Evolutionary conservation across 768 basidiomycete genomes (phyloP).

Genomic region (Pholiota conissans): DNA sequence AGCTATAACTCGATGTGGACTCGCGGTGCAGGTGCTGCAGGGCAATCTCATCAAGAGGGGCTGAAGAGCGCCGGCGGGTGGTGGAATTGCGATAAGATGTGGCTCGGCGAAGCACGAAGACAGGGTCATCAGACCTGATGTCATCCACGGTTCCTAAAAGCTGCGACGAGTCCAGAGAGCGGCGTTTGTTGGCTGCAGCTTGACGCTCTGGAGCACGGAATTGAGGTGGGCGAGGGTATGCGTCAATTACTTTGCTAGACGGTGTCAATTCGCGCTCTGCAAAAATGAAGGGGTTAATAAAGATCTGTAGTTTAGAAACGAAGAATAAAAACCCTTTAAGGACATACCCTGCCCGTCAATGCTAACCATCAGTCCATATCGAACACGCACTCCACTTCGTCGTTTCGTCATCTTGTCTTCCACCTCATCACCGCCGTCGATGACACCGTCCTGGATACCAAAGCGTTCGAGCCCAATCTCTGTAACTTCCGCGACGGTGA

Average conservation of each 20-base stretch:
- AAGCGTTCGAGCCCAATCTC: slow-evolving; percentile 91
- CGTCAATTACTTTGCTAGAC: slow-evolving; percentile 83
- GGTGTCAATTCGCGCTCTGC: slow-evolving; percentile 79
- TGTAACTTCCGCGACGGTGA: slow-evolving; percentile 95
- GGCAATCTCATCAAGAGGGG: slow-evolving; percentile 83
- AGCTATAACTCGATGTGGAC: slow-evolving; percentile 58
- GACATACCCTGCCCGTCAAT: slow-evolving; percentile 64
- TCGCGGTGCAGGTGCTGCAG: slow-evolving; percentile 72
- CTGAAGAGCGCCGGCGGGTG: slow-evolving; percentile 69
- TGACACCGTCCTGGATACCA: slow-evolving; percentile 95
- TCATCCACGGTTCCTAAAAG: slow-evolving; percentile 74
- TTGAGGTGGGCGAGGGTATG: slow-evolving; percentile 71
- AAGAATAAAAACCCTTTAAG: slow-evolving; percentile 1
- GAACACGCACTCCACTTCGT: slow-evolving; percentile 72
- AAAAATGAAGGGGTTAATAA: slow-evolving; percentile 1
- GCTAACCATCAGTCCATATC: slow-evolving; percentile 76
- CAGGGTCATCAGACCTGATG: slow-evolving; percentile 78
- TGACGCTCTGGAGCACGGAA: slow-evolving; percentile 65
- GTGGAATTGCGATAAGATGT: slow-evolving; percentile 70
- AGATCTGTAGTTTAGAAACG: slow-evolving; percentile 5
- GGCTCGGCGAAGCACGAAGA: slow-evolving; percentile 87
- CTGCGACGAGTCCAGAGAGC: slow-evolving; percentile 81
- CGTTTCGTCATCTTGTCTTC: slow-evolving; percentile 90
- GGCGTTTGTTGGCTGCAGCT: slow-evolving; percentile 67
- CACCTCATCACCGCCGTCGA: slow-evolving; percentile 97